phyloP scores from a whole-genome alignment of 768 basidiomycete species.

The Punctularia strigosozonata region DNA sequence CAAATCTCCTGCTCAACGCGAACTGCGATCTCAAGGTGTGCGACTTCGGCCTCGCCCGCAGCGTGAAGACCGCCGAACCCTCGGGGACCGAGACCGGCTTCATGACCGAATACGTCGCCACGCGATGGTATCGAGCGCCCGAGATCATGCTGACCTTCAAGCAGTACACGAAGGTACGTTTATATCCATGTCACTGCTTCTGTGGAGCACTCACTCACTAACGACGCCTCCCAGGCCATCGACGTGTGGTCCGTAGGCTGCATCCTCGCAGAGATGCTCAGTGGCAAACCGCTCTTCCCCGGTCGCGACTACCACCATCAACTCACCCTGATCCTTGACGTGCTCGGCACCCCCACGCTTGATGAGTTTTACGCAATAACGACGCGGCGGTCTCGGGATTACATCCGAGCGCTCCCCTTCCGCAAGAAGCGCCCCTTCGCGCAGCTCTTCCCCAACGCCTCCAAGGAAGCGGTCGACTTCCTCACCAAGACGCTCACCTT shows the following conservation, averaged over 20 bases:
- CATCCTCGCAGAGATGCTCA: constrained; percentile 94
- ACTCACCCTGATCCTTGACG: constrained; percentile 88
- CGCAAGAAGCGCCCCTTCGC: constrained; percentile 77
- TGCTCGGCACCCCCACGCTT: constrained; percentile 91
- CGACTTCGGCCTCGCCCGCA: constrained; percentile 93
- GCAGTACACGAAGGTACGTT: constrained; percentile 80
- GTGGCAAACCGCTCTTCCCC: constrained; percentile 91
- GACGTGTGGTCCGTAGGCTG: constrained; percentile 85
- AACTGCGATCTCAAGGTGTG: constrained; percentile 94
- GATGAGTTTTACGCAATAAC: constrained; percentile 98
- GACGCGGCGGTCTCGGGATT: constrained; percentile 83
- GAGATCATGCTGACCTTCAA: constrained; percentile 99
- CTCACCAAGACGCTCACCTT: constrained; percentile 89
- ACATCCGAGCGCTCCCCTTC: constrained; percentile 91
- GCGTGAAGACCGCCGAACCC: constrained; percentile 75
- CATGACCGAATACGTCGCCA: constrained; percentile 98
- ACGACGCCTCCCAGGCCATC: constrained; percentile 43
- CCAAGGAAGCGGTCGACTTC: constrained; percentile 63
- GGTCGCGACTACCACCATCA: constrained; percentile 97
- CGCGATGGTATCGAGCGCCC: constrained; percentile 97
- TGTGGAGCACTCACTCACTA: constrained; percentile 24
- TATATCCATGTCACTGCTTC: constrained; percentile 21
- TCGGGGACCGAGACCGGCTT: constrained; percentile 78
- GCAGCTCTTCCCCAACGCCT: constrained; percentile 85
- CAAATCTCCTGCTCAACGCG: constrained; percentile 93